These are phyloP conservation scores for Castanopsis chinensis DNA, from an alignment of 306 rosid species.

Conservation along the genomic window DNA sequence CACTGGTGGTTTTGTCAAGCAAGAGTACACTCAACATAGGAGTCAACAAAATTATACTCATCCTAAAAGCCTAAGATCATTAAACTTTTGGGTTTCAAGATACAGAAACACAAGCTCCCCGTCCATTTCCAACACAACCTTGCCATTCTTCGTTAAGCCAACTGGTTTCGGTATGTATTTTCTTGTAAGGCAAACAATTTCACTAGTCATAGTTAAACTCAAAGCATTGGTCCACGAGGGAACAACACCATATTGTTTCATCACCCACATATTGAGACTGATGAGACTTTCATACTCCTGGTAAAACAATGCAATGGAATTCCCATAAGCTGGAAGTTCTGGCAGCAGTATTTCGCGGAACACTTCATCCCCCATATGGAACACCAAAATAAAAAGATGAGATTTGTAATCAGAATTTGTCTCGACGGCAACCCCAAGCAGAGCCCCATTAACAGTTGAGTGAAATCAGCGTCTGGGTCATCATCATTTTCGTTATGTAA, in stretches of 20 bases:
- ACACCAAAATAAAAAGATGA: constrained; percentile 16
- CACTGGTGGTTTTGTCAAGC: too few relatives aligned
- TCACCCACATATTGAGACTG: constrained; percentile 6
- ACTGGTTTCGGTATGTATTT: background rate
- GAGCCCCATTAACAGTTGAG: background rate
- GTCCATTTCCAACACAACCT: background rate
- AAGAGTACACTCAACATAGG: constrained; percentile 22
- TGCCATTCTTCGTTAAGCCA: background rate
- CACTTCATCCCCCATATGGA: constrained; percentile 16
- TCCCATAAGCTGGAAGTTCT: background rate
- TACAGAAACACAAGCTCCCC: constrained; percentile 11
- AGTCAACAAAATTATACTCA: background rate
- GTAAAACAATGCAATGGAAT: background rate
- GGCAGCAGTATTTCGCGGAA: constrained; percentile 24
- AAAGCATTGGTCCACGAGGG: constrained; percentile 23
- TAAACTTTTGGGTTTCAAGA: background rate
- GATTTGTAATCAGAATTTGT: background rate
- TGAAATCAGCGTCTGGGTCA: too few relatives aligned
- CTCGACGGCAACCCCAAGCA: constrained; percentile 24
- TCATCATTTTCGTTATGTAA: fast-evolving
- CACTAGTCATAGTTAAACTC: fast-evolving
- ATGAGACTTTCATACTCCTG: background rate
- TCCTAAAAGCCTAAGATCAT: constrained; percentile 9
- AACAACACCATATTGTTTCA: constrained; percentile 30
- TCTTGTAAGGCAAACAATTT: too few relatives aligned